Base-by-base conservation (phyloP, 1,284 basidiomycete genomes). In the Gomphus sp. region DNA sequence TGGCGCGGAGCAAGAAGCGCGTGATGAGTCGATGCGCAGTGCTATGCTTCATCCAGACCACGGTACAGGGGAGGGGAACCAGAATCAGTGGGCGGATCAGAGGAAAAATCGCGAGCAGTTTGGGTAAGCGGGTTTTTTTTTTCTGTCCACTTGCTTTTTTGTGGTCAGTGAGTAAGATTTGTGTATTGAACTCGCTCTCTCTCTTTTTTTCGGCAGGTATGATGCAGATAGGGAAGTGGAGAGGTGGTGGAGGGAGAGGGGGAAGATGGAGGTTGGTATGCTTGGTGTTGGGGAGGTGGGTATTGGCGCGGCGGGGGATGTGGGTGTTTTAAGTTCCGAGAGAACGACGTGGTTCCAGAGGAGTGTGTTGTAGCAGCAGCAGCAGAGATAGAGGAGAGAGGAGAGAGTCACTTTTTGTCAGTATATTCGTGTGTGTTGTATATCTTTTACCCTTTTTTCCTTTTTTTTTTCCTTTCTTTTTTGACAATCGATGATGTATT, bases 81-180 rank as follows among this genome's bases (percentile, higher is more conserved):
- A 72, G 59, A 81, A 80, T 58, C 73, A 76, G 62, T 80, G 80
- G 78, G 78, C 77, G 3, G 79, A 82, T 64, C 71, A 69, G 60
- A 67, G 61, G 56, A 80, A 80, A 70, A 80, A 69, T 59, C 55
- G 36, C 49, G 63, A 64, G 1, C 74, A 76, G 65, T 81, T 80
- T 65, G 71, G 67, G 49, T 80, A 16, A 25, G 57, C 43, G 22
- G 1, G 22, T 22, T 22, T 22, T n/a, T n/a, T n/a, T n/a, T n/a
- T n/a, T n/a, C n/a, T n/a, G n/a, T n/a, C n/a, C n/a, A n/a, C n/a
- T n/a, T n/a, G n/a, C n/a, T n/a, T n/a, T 39, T 12, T 10, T 4
- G 41, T n/a, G 33, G 22, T 22, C 22, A 22, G 22, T 22, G 22
- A 22, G 22, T 22, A 22, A 22, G 22, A 22, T 22, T 22, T 22